Base-by-base conservation (phyloP, 139 green algal genomes). In the Pleodorina starrii region DNA sequence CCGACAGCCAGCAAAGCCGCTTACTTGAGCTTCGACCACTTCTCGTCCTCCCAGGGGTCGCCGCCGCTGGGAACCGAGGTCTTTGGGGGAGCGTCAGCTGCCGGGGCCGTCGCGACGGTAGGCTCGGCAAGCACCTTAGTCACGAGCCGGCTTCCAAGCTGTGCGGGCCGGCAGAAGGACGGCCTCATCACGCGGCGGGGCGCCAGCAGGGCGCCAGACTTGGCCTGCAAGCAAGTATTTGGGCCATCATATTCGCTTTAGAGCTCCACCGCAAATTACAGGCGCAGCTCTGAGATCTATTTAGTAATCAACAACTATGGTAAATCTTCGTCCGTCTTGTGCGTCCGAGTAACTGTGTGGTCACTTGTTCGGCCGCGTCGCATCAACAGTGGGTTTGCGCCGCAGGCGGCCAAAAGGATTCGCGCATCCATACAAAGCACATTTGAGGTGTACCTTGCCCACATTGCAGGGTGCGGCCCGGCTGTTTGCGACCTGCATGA, bases 31-130 rank as follows among this genome's bases (percentile, higher is more conserved):
- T 93, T 89, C 0, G 85, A 88, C 94, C 94, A 97, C 68, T 95
- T 94, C 51, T 90, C 74, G 54, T 96, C 95, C 60, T 95, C 93
- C 93, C 93, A 97, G 2, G 95, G 95, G 69, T 95, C 92, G 32
- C 86, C 88, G 72, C 90, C 87, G 42, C 60, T 77, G 43, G 80
- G 80, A 17, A 87, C 27, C 1, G 51, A 35, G 0, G 80, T 77
- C 80, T 78, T 77, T 0, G 60, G n/a, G 40, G 80, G 16, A 3
- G 80, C 40, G 32, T 87, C 80, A 2, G 32, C 54, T 19, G 54
- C 80, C 1, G 57, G 36, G 4, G 10, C 51, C 21, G 51, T 43
- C 19, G 44, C 38, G 5, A 40, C 38, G 54, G 51, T 2, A 17
- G 59, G 40, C 42, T 54, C 57, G 1, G 29, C n/a, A 5, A 74